Percentiles rank a stretch among this genome's conserved stretches.
These are phyloP conservation scores for Trichoderma atrobrunneum DNA, from an alignment of 2,329 filamentous ascomycete species.

Conservation along the genomic window DNA sequence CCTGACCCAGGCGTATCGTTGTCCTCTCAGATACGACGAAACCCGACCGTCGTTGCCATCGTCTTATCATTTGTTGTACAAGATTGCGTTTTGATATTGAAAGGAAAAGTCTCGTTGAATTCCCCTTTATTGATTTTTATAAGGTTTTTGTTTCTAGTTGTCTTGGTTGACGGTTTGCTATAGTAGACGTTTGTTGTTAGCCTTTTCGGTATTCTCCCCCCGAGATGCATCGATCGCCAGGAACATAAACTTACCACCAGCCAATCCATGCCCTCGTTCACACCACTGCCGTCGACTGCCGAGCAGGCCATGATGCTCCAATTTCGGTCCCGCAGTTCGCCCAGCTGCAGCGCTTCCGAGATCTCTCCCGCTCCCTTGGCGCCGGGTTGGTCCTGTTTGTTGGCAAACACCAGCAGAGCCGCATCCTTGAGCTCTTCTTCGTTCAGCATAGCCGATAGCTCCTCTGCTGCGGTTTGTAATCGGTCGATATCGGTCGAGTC, in stretches of 20 bases:
- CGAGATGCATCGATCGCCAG: neutral
- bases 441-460: conserved; percentile 90
- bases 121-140: neutral
- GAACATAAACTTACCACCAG: conserved; percentile 64
- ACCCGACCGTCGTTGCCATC: conserved; percentile 30
- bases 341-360: conserved; percentile 84
- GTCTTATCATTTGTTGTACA: conserved; percentile 36
- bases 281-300: conserved; percentile 90
- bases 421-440: conserved; percentile 96
- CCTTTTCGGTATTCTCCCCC: neutral
- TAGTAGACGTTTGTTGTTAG: neutral
- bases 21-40: conserved; percentile 30
- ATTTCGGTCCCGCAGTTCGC: conserved; percentile 91
- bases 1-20: conserved; percentile 24
- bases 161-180: conserved; percentile 40
- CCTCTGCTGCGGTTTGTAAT: conserved; percentile 86
- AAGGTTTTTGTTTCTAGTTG: conserved; percentile 22
- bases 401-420: conserved; percentile 89
- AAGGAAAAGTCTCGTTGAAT: neutral
- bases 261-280: conserved; percentile 99
- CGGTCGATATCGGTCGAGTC: conserved; percentile 97
- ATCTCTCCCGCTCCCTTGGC: conserved; percentile 97
- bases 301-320: conserved; percentile 99
- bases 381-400: conserved; percentile 98
- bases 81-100: conserved; percentile 24